phyloP scores from a whole-genome alignment of 805 yeast genomes.

The Zygotorulaspora danielsina region DNA sequence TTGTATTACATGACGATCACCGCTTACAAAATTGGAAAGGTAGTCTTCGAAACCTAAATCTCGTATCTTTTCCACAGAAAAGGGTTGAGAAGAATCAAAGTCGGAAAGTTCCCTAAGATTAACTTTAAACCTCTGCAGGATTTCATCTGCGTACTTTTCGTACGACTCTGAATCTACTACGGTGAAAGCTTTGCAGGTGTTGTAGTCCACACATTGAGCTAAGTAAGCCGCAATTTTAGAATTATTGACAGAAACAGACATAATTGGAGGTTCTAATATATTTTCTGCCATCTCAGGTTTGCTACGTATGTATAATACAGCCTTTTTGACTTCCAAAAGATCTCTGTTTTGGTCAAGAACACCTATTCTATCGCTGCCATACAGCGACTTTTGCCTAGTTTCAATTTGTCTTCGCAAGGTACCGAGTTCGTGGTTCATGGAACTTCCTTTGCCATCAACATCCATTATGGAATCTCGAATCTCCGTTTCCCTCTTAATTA shows the following conservation, averaged over 20 bases:
- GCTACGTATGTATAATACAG: constrained; percentile 34
- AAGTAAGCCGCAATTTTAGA: constrained; percentile 49
- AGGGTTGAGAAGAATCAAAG: constrained; percentile 19
- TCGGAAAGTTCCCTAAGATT: constrained; percentile 50
- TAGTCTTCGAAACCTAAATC: constrained; percentile 75
- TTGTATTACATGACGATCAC: constrained; percentile 65
- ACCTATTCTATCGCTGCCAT: constrained; percentile 49
- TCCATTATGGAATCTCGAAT: constrained; percentile 21
- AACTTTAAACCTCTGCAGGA: constrained; percentile 46
- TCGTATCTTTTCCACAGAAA: constrained; percentile 37
- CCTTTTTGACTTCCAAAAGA: constrained; percentile 33
- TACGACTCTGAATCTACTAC: constrained; percentile 52
- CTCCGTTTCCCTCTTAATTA: constrained; percentile 20
- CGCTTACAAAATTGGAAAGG: constrained; percentile 62
- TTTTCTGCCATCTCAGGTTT: constrained; percentile 38
- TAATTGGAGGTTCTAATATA: constrained; percentile 71
- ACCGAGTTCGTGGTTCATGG: constrained; percentile 41
- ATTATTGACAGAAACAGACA: constrained; percentile 55
- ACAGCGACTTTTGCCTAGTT: constrained; percentile 37
- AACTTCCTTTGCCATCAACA: constrained; percentile 31
- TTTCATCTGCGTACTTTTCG: constrained; percentile 39
- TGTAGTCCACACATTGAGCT: constrained; percentile 51
- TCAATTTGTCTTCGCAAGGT: constrained; percentile 35
- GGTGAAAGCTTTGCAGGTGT: constrained; percentile 59
- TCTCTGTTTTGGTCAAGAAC: constrained; percentile 39